A percentile compares a stretch with the other conserved stretches of the same genome.
These are phyloP conservation scores for Petrea volubilis DNA, from an alignment of 257 asterid species.

Conservation along the genomic window DNA sequence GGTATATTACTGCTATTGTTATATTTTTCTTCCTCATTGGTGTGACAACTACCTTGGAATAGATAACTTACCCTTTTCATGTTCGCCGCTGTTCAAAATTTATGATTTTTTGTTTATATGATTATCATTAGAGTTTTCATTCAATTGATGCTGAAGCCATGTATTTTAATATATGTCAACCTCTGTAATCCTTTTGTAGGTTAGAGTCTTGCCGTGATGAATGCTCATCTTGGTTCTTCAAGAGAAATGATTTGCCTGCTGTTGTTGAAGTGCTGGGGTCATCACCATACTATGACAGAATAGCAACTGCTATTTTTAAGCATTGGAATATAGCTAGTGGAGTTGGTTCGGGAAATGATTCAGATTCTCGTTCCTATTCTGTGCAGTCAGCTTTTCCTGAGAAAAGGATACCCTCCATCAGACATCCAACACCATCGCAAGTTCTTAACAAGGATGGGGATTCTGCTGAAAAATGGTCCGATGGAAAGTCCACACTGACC, in stretches of 20 bases:
- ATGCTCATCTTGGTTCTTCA: conserved; percentile 56
- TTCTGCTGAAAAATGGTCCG: conserved; percentile 41
- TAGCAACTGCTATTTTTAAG: conserved; percentile 52
- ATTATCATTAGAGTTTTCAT: not conserved
- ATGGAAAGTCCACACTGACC: conserved; percentile 28
- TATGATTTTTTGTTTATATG: conserved; percentile 11
- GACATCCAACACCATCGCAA: conserved; percentile 33
- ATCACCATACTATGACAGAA: conserved; percentile 37
- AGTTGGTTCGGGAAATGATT: conserved; percentile 43
- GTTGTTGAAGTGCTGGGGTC: conserved; percentile 69
- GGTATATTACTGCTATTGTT: no score
- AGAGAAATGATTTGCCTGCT: conserved; percentile 55
- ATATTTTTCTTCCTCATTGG: conserved; percentile 10
- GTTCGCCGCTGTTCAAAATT: not conserved
- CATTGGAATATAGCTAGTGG: conserved; percentile 54
- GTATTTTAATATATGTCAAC: conserved; percentile 23
- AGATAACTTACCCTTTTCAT: not conserved
- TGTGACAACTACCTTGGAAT: conserved; percentile 1
- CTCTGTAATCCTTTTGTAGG: conserved; percentile 50
- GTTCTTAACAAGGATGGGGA: conserved; percentile 23
- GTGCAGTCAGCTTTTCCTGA: conserved; percentile 37
- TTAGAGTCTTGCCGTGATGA: conserved; percentile 52
- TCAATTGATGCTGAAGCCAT: not conserved
- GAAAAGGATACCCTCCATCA: conserved; percentile 23
- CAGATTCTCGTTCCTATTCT: conserved; percentile 36